Base-by-base conservation (phyloP, 768 basidiomycete species). In the Tubosaeta sp. region DNA sequence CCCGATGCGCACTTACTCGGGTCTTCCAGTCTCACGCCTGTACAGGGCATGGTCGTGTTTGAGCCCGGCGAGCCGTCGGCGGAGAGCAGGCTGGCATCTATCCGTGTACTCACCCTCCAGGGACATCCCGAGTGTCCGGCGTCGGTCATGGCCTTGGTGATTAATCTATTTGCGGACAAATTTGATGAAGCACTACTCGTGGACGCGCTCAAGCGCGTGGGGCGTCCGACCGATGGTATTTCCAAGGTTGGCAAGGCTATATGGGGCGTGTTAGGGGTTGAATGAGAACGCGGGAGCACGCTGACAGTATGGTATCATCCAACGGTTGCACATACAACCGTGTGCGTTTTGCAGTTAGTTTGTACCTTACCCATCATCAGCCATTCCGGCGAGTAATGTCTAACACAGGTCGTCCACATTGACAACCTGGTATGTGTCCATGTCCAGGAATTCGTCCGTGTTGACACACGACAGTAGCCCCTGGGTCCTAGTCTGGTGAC, bases 121-220 rank as follows among this genome's bases (percentile, higher is more conserved):
- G 95, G 94, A 0, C 95, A 97, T 66, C 94, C 95, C 1, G 95
- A 97, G 64, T 97, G 90, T 69, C 84, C 80, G 0, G 71, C 80
- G 38, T 64, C 72, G 17, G 80, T 93, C 50, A 74, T 88, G 38
- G 62, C 71, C 25, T 74, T 69, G 45, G 56, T 93, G 26, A 72
- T 91, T 29, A 71, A 76, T 9, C 65, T 65, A 16, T 81, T 88
- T 2, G 58, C 66, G 0, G 83, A 79, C 0, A 60, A 80, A 8
- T 72, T 94, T 5, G 72, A 75, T 48, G 62, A 67, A 1, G 61
- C 61, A 0, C 65, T 74, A 1, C 78, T 73, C 7, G 66, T 67
- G 3, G 80, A 83, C 26, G 80, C 71, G 2, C 46, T 43, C 60
- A 72, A 14, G 71, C 70, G 0, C 63, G 51, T 0, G 63, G 65